These are phyloP conservation scores for Senecio squalidus DNA, from an alignment of 140 eudicot genomes.

Conservation along the genomic window DNA sequence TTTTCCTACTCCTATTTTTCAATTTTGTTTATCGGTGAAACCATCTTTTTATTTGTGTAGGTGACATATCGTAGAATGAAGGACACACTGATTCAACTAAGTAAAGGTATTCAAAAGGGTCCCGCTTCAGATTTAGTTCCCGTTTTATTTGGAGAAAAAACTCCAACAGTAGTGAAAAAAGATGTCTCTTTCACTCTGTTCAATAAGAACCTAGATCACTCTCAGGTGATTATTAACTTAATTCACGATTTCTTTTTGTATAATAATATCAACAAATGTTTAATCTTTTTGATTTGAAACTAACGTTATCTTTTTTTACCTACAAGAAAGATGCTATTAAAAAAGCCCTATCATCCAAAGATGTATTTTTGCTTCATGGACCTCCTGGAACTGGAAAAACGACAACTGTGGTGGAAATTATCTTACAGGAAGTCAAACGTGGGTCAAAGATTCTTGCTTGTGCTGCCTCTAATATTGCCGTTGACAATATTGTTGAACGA, in stretches of 20 bases:
- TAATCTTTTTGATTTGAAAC: too few species aligned
- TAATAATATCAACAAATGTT: too few species aligned
- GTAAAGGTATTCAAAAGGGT: conserved; percentile 81
- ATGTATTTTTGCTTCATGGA: conserved; percentile 89
- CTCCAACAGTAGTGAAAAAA: conserved; percentile 64
- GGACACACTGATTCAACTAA: conserved; percentile 80
- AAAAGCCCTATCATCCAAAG: conserved; percentile 90
- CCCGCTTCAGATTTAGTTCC: conserved; percentile 95
- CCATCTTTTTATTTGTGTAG: conserved; percentile 24
- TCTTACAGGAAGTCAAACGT: conserved; percentile 93
- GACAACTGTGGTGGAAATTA: conserved; percentile 91
- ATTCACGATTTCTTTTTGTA: conserved; percentile 1
- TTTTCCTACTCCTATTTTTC: not conserved
- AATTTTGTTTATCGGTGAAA: not conserved
- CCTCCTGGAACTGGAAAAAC: conserved; percentile 99
- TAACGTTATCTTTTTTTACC: conserved; percentile 15
- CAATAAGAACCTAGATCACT: conserved; percentile 80
- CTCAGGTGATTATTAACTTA: conserved; percentile 60
- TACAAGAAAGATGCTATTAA: conserved; percentile 85
- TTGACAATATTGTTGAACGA: conserved; percentile 95
- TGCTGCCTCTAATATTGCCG: conserved; percentile 99
- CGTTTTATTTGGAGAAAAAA: conserved; percentile 83
- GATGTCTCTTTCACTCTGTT: conserved; percentile 64
- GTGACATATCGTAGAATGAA: conserved; percentile 96
- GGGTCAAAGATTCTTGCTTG: conserved; percentile 98